A percentile compares a stretch with the other conserved stretches of the same genome.
Evolutionary conservation across 352 stramenopile genomes (phyloP).

Genomic region (Globisporangium canariense): DNA sequence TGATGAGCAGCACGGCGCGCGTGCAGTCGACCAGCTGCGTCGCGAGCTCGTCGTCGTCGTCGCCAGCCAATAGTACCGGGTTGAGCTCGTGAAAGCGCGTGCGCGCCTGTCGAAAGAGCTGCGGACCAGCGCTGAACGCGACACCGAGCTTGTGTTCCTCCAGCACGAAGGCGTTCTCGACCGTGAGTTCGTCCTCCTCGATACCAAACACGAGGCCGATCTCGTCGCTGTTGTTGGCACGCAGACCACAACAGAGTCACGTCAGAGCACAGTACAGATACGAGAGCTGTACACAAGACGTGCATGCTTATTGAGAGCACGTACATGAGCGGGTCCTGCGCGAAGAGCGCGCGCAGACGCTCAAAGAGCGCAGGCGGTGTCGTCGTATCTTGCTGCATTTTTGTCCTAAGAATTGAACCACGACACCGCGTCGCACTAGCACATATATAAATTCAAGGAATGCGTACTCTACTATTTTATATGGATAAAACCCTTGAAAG

Average conservation of each 20-base stretch:
- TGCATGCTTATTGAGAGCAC: background rate
- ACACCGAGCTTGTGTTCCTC: slow-evolving; percentile 79
- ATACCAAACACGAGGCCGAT: slow-evolving; percentile 66
- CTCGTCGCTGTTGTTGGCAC: slow-evolving; percentile 49
- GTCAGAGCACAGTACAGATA: background rate
- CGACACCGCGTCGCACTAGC: too few species aligned
- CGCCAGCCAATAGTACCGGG: slow-evolving; percentile 16
- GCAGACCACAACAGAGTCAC: background rate
- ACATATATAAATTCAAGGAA: too few species aligned
- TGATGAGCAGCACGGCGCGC: slow-evolving; percentile 68
- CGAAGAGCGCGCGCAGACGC: slow-evolving; percentile 39
- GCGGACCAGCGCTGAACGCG: slow-evolving; percentile 42
- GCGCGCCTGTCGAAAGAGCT: slow-evolving; percentile 54
- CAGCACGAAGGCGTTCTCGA: slow-evolving; percentile 60
- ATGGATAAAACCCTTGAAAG: too few species aligned
- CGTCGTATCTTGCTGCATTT: background rate
- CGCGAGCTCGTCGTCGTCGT: slow-evolving; percentile 13
- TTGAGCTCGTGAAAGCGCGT: slow-evolving; percentile 53
- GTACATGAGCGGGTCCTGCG: slow-evolving; percentile 67
- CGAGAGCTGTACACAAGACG: background rate
- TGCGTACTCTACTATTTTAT: too few species aligned
- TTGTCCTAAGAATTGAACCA: too few species aligned
- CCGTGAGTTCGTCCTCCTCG: slow-evolving; percentile 37
- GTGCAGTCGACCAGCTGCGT: slow-evolving; percentile 47
- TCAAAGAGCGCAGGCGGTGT: background rate